These are phyloP conservation scores for Saturnispora saitoi DNA, from an alignment of 805 yeast genomes.

Conservation along the genomic window DNA sequence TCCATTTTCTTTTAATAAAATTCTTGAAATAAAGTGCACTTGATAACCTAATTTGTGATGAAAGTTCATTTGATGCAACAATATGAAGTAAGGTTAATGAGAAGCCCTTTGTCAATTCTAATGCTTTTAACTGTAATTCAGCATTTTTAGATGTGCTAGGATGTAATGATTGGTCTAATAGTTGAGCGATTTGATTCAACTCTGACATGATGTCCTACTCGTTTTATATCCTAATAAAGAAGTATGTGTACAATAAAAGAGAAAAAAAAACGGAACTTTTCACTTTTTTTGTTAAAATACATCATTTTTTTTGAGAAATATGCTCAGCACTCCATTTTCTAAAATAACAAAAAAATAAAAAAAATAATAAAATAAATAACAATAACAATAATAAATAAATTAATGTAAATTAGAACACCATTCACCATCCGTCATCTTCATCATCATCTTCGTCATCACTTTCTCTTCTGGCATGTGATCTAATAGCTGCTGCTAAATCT, in stretches of 20 bases:
- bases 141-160: slow-evolving; percentile 60
- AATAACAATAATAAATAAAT: neutral
- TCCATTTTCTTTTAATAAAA: slow-evolving; percentile 77
- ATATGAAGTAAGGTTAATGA: slow-evolving; percentile 67
- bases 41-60: slow-evolving; percentile 62
- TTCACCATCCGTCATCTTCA: slow-evolving; percentile 43
- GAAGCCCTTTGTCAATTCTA: slow-evolving; percentile 68
- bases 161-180: slow-evolving; percentile 54
- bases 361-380: neutral
- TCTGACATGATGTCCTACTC: slow-evolving; percentile 28
- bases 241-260: neutral
- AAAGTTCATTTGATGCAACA: slow-evolving; percentile 53
- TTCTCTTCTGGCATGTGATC: slow-evolving; percentile 63
- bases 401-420: no score
- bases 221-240: neutral
- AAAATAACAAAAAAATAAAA: neutral
- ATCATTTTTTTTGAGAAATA: neutral
- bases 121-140: slow-evolving; percentile 51
- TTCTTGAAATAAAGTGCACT: slow-evolving; percentile 89
- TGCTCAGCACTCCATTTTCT: neutral
- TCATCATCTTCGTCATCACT: slow-evolving; percentile 66
- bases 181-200: slow-evolving; percentile 43
- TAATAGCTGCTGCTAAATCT: slow-evolving; percentile 83
- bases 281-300: no score
- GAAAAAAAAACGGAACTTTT: neutral